Evolutionary conservation across 2,329 filamentous ascomycete genomes (phyloP).

Genomic region (Dactylellina haptotyla): DNA sequence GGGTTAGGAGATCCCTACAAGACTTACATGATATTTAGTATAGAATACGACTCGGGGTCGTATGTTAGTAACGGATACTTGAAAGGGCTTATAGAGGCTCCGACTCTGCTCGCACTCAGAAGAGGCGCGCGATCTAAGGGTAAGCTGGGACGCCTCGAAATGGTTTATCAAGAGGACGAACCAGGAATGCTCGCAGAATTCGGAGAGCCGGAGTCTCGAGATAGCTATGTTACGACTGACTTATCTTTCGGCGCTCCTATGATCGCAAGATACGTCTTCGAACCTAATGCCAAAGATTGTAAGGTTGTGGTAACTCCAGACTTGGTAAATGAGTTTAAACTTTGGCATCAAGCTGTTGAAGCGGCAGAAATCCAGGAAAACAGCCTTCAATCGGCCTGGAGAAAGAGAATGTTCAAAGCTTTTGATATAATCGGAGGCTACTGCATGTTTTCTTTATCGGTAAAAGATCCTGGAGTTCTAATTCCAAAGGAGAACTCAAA

Average conservation of each 20-base stretch:
- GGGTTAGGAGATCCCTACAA: not conserved
- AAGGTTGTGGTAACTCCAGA: not conserved
- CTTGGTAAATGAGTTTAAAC: not conserved
- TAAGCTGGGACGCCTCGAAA: conserved; percentile 16
- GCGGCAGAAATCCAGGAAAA: not conserved
- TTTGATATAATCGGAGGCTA: not conserved
- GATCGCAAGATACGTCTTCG: not conserved
- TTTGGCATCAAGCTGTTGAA: conserved; percentile 1
- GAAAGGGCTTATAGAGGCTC: not conserved
- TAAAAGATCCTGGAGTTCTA: not conserved
- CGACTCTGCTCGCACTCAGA: not conserved
- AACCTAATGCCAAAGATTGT: not conserved
- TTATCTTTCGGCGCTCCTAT: not conserved
- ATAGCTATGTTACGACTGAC: not conserved
- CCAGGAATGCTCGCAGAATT: not conserved
- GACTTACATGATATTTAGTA: not conserved
- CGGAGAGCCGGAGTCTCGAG: not conserved
- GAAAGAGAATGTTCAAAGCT: conserved; percentile 3
- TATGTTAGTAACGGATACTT: not conserved
- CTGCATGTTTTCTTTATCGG: conserved; percentile 1
- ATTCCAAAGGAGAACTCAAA: not conserved
- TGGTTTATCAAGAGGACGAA: conserved; percentile 14
- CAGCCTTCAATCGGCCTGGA: not conserved
- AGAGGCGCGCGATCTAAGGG: conserved; percentile 17
- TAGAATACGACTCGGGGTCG: not conserved